Base-by-base conservation (phyloP, 148 eudicot species). In the Rhododendron williamsianum region DNA sequence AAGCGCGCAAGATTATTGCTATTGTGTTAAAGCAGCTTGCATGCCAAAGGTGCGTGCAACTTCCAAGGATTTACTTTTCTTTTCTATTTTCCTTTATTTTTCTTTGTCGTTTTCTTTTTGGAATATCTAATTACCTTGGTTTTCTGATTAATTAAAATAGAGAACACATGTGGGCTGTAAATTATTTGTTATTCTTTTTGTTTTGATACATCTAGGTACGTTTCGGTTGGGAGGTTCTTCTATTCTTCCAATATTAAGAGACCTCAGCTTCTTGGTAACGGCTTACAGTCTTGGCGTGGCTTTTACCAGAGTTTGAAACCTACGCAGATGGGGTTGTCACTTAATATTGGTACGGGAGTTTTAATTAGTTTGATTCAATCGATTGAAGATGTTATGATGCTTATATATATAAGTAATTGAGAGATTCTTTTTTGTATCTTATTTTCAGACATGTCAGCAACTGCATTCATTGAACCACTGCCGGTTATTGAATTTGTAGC, bases 211-310 rank as follows among this genome's bases (percentile, higher is more conserved):
- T 87, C 65, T 90, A 94, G 97, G 93, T 92, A 90, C 84, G 21
- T 87, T 21, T 82, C 97, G 25, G 89, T 89, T 54, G 97, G 95
- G 78, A 92, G 97, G 84, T 91, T 91, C 77, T 94, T 94, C 97
- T 30, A 30, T 30, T 30, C 30, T 30, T 0, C 30, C 30, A 30
- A 30, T 30, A 30, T 30, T 30, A 30, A 30, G 0, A 30, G 30
- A 30, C 30, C 30, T 30, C 30, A 94, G 86, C 94, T 90, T 69
- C 91, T 94, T n/a, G 93, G 97, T 81, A 91, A 91, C 45, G 95
- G 97, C 78, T 86, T 94, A 77, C 94, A 94, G 86, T 85, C 95
- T 21, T 94, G 97, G 94, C 92, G 97, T 69, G 97, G 97, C 45
- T 94, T 94, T 87, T 94, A 93, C 85, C 97, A 94, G 85, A 94